Conservation (phyloP, 164 flowering plant species). For the Macadamia integrifolia region DNA sequence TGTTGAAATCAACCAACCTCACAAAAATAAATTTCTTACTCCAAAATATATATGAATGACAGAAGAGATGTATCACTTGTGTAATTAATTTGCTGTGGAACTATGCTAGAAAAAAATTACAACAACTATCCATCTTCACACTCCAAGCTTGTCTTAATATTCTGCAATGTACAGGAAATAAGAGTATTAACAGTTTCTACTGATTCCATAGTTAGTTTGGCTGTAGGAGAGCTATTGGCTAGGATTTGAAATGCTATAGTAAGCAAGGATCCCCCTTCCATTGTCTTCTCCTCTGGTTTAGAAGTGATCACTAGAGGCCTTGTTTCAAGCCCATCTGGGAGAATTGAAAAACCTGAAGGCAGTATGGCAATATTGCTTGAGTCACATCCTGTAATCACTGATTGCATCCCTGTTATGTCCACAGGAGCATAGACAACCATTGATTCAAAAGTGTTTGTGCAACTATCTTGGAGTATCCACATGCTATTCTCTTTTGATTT, state of each 20-base stretch:
- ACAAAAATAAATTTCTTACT: no score
- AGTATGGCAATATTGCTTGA: slow-evolving; percentile 65
- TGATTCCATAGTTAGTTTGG: slow-evolving; percentile 62
- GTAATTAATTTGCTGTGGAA: no score
- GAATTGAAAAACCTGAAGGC: slow-evolving; percentile 89
- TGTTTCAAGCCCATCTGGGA: slow-evolving; percentile 79
- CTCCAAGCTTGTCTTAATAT: slow-evolving; percentile 72
- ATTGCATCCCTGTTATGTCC: slow-evolving; percentile 64
- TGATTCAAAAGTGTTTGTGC: slow-evolving; percentile 81
- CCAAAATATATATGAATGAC: no score
- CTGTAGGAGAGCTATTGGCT: slow-evolving; percentile 54
- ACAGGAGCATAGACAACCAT: slow-evolving; percentile 77
- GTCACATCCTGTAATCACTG: slow-evolving; percentile 84
- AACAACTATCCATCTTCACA: slow-evolving; percentile 66
- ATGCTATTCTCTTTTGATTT: slow-evolving; percentile 53
- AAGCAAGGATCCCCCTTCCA: slow-evolving; percentile 83
- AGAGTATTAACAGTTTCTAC: slow-evolving; percentile 78
- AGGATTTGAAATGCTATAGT: slow-evolving; percentile 80
- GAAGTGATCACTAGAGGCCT: slow-evolving; percentile 75
- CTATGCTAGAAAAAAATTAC: neutral
- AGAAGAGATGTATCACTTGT: no score
- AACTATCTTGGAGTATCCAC: slow-evolving; percentile 85
- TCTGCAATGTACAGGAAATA: slow-evolving; percentile 62
- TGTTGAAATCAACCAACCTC: no score
- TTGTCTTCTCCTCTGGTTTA: slow-evolving; percentile 57